These are phyloP conservation scores for Arbutus unedo DNA, from an alignment of 148 eudicot species.

Conservation along the genomic window DNA sequence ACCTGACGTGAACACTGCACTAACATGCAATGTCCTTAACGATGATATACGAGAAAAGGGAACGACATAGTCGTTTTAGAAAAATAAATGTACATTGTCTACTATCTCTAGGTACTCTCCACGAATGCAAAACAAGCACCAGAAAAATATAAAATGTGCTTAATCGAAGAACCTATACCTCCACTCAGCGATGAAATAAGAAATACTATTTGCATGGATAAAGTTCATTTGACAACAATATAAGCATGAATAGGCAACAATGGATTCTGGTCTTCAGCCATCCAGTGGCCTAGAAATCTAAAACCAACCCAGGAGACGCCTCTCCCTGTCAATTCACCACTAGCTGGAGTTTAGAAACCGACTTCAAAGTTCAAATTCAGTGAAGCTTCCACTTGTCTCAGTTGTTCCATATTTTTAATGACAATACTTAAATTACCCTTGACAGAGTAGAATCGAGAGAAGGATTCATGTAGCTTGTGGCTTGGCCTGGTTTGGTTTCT, in stretches of 20 bases:
- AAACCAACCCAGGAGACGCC: neutral
- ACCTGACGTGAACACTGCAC: neutral
- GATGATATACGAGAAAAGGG: neutral
- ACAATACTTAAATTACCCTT: neutral
- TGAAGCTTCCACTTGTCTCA: too few relatives aligned
- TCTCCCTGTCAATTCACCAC: neutral
- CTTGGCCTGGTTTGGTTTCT: neutral
- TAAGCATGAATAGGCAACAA: neutral
- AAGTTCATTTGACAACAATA: neutral
- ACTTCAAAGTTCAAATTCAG: neutral
- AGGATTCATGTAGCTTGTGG: neutral
- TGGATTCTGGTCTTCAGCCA: neutral
- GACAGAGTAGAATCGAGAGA: neutral
- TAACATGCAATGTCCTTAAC: neutral
- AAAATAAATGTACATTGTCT: neutral
- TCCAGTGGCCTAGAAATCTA: neutral
- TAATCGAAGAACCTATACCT: neutral
- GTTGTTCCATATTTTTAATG: neutral
- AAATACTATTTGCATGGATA: neutral
- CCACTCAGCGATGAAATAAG: neutral
- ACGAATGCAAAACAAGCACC: neutral
- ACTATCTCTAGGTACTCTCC: neutral
- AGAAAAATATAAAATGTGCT: neutral
- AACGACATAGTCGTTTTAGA: neutral
- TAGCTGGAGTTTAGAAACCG: neutral